Conservation (phyloP, 2,329 filamentous ascomycete genomes). For the Exutisphaerella laricina region DNA sequence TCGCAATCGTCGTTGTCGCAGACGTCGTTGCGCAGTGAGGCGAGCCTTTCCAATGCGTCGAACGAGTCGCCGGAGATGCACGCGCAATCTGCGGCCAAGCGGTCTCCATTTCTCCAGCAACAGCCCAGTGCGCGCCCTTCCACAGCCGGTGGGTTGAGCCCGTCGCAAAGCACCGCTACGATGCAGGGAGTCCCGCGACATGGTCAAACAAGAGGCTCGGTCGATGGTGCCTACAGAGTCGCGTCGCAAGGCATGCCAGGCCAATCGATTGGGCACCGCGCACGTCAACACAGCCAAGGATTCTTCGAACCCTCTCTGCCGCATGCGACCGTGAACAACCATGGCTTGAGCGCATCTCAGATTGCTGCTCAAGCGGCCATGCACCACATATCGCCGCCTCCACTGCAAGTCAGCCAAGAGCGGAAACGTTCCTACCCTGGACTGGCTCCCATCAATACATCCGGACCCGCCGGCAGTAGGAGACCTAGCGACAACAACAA, state of each 20-base stretch:
- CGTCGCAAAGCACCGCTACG: slow-evolving; percentile 29
- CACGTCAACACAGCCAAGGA: slow-evolving; percentile 66
- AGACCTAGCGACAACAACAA: slow-evolving; percentile 26
- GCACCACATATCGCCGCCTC: slow-evolving; percentile 42
- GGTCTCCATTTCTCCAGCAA: slow-evolving; percentile 36
- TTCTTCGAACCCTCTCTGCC: slow-evolving; percentile 70
- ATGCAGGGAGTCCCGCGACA: slow-evolving; percentile 34
- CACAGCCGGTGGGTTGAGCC: slow-evolving; percentile 29
- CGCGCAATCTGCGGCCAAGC: slow-evolving; percentile 31
- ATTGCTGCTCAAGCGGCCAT: slow-evolving; percentile 75
- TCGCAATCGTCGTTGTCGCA: slow-evolving; percentile 33
- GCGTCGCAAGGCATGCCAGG: slow-evolving; percentile 27
- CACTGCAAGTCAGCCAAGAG: slow-evolving; percentile 21
- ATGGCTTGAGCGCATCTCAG: slow-evolving; percentile 59
- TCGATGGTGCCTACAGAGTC: slow-evolving; percentile 29
- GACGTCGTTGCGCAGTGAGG: slow-evolving; percentile 30
- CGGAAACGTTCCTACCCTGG: slow-evolving; percentile 71
- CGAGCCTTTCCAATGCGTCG: slow-evolving; percentile 32
- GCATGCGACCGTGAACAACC: slow-evolving; percentile 27
- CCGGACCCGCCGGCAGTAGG: slow-evolving; percentile 17
- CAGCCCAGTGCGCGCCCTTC: slow-evolving; percentile 26
- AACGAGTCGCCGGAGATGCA: slow-evolving; percentile 36
- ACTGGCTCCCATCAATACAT: slow-evolving; percentile 48
- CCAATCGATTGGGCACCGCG: slow-evolving; percentile 47
- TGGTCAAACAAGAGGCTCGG: slow-evolving; percentile 27